These are phyloP conservation scores for Neofusicoccum parvum DNA, from an alignment of 2,329 filamentous ascomycete genomes.

Conservation along the genomic window DNA sequence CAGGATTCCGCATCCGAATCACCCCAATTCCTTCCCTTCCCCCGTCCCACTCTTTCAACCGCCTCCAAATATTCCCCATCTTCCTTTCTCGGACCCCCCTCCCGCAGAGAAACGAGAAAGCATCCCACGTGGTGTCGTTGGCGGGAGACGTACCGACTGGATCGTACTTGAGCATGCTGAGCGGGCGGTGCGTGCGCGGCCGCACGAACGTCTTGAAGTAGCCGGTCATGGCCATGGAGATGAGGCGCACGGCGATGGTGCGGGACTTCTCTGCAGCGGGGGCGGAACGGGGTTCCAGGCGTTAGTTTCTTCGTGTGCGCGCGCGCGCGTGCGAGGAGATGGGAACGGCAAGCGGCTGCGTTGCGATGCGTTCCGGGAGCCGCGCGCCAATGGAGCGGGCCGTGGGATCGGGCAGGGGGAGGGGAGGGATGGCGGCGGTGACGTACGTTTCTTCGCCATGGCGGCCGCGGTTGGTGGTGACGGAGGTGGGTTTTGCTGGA, in stretches of 20 bases:
- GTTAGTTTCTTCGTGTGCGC: too few species aligned
- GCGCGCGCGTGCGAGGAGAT: too few species aligned
- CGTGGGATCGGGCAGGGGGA: too few species aligned
- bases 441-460: constrained; percentile 51
- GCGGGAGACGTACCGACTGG: constrained; percentile 68
- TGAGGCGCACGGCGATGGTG: constrained; percentile 86
- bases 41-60: too few species aligned
- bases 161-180: constrained; percentile 99
- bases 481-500: too few species aligned
- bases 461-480: constrained; percentile 12
- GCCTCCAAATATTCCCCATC: neutral
- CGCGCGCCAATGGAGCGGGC: too few species aligned
- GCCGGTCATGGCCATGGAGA: constrained; percentile 98
- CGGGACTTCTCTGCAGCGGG: constrained; percentile 71
- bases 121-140: too few species aligned
- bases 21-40: neutral
- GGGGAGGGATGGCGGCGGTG: neutral
- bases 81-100: too few species aligned
- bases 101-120: too few species aligned
- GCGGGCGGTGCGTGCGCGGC: constrained; percentile 75
- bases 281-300: too few species aligned
- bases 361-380: too few species aligned
- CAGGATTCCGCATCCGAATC: neutral
- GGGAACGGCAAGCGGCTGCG: too few species aligned
- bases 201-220: constrained; percentile 93